Conservation (phyloP, 1,284 basidiomycete genomes). For the Ustilago crameri region DNA sequence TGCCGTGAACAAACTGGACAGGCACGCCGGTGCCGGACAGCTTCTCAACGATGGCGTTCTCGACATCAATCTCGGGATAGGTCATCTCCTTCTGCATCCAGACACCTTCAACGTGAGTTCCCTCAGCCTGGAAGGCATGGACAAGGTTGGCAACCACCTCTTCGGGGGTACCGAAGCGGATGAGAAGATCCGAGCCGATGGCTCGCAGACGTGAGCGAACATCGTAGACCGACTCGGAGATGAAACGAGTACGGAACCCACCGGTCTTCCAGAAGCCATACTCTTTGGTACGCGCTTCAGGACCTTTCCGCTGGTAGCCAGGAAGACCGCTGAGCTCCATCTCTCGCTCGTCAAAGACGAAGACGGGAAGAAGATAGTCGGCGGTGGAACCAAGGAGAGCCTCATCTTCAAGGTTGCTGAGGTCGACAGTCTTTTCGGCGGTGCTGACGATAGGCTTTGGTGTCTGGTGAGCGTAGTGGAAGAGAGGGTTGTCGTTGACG, state of each 20-base stretch:
- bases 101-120: slow-evolving; percentile 60
- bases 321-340: slow-evolving; percentile 72
- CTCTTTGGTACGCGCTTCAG: slow-evolving; percentile 68
- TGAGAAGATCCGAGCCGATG: slow-evolving; percentile 70
- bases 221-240: slow-evolving; percentile 72
- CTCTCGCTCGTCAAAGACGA: slow-evolving; percentile 72
- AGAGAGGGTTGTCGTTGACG: slow-evolving; percentile 71
- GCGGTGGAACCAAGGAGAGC: slow-evolving; percentile 57
- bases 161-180: slow-evolving; percentile 72
- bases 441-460: slow-evolving; percentile 41
- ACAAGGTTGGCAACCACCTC: slow-evolving; percentile 62
- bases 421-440: slow-evolving; percentile 38
- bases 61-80: slow-evolving; percentile 52
- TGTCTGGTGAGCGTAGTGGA: slow-evolving; percentile 65
- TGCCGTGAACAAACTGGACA: slow-evolving; percentile 55
- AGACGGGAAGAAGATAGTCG: slow-evolving; percentile 72
- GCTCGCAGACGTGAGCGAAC: slow-evolving; percentile 69
- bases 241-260: slow-evolving; percentile 69
- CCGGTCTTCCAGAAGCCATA: slow-evolving; percentile 72
- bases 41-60: slow-evolving; percentile 47
- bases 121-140: slow-evolving; percentile 48
- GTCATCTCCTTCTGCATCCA: slow-evolving; percentile 65
- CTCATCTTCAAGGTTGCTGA: slow-evolving; percentile 48
- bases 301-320: slow-evolving; percentile 66
- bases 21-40: slow-evolving; percentile 48